These are phyloP conservation scores for Citrus sinensis DNA, from an alignment of 345 rosid genomes.

Conservation along the genomic window DNA sequence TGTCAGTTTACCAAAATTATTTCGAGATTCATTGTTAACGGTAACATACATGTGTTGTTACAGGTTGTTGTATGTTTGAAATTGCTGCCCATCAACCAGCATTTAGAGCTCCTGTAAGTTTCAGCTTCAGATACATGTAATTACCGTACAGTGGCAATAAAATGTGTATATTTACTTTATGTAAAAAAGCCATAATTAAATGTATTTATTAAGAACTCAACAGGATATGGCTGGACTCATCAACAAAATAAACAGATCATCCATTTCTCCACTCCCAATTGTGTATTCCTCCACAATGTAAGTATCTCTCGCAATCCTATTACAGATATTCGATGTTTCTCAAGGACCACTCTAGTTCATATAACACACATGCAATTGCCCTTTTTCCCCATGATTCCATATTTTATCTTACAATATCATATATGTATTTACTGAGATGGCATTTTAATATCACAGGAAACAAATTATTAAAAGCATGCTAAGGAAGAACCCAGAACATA, in stretches of 20 bases:
- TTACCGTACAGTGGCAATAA: not conserved
- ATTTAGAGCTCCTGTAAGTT: conserved; percentile 87
- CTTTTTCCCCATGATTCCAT: not conserved
- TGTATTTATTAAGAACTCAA: conserved; percentile 9
- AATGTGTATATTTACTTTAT: not conserved
- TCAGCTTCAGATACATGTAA: conserved; percentile 5
- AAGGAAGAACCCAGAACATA: conserved; percentile 76
- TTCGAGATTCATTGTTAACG: not conserved
- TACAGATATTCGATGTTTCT: not conserved
- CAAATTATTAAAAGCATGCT: conserved; percentile 90
- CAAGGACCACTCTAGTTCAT: not conserved
- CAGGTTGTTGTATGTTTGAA: conserved; percentile 98
- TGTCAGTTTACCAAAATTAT: not conserved
- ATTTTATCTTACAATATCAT: not conserved
- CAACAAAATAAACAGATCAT: conserved; percentile 86
- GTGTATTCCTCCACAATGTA: conserved; percentile 82
- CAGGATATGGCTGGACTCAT: conserved; percentile 91
- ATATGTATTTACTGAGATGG: not conserved
- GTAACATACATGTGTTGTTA: conserved; percentile 27
- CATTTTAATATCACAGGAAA: conserved; percentile 52
- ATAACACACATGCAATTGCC: not conserved
- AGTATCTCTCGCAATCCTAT: conserved; percentile 27
- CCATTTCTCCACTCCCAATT: conserved; percentile 91
- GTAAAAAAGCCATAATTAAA: not conserved
- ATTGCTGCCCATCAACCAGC: conserved; percentile 94